These are phyloP conservation scores for Sporothrix pallida DNA, from an alignment of 2,329 filamentous ascomycete species.

Conservation along the genomic window DNA sequence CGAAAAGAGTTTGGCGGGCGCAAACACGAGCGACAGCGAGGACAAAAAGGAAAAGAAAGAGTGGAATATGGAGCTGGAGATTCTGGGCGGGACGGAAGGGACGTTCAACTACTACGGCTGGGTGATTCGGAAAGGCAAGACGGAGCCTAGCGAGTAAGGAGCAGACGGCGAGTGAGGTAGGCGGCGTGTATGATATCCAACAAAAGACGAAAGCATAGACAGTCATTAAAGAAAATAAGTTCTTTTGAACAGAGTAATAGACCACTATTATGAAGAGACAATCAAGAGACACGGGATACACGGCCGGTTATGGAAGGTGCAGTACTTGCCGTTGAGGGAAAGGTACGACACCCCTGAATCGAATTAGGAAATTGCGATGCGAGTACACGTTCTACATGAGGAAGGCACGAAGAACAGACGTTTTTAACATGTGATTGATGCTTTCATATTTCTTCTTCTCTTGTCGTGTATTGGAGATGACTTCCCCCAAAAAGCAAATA, in stretches of 20 bases:
- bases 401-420: no score
- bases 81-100: conserved; percentile 48
- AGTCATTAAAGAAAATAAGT: no score
- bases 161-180: neutral
- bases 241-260: no score
- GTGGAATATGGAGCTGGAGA: conserved; percentile 54
- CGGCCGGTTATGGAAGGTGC: no score
- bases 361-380: neutral
- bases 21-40: neutral
- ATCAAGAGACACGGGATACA: no score
- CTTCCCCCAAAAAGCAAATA: neutral
- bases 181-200: conserved; percentile 9
- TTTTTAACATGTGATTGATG: neutral
- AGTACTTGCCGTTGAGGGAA: no score
- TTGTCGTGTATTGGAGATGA: neutral
- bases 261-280: no score
- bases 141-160: neutral
- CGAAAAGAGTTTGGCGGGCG: conserved; percentile 31
- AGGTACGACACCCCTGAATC: neutral
- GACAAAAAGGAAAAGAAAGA: conserved; percentile 41
- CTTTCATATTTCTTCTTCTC: neutral
- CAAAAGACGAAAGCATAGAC: neutral
- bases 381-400: no score
- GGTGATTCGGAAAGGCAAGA: conserved; percentile 37
- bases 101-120: conserved; percentile 59